Conservation (phyloP, 495 filamentous ascomycete species). For the Tuber aestivum region DNA sequence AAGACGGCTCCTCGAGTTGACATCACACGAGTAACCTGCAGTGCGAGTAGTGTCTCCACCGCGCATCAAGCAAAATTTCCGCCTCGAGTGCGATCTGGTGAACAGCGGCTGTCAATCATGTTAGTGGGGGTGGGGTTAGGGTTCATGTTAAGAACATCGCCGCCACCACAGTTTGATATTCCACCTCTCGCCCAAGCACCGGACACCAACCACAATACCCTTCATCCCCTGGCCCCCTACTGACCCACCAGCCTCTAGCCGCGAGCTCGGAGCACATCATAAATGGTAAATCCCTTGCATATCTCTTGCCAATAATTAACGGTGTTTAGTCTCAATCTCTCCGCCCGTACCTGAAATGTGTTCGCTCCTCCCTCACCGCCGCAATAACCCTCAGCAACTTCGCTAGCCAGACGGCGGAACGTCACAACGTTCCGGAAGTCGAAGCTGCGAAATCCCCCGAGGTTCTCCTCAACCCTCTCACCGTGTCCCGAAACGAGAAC, state of each 20-base stretch:
- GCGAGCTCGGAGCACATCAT: background rate
- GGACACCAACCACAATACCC: background rate
- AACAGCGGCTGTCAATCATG: background rate
- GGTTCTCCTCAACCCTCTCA: slow-evolving; percentile 85
- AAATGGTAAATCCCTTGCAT: slow-evolving; percentile 15
- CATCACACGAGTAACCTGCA: background rate
- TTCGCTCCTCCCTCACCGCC: slow-evolving; percentile 86
- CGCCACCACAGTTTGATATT: background rate
- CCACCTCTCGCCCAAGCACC: background rate
- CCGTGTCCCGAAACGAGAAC: slow-evolving; percentile 86
- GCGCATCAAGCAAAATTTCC: background rate
- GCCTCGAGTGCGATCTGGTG: background rate
- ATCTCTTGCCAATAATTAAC: slow-evolving; percentile 6
- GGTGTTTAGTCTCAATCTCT: slow-evolving; percentile 81
- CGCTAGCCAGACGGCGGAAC: slow-evolving; percentile 88
- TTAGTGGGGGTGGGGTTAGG: background rate
- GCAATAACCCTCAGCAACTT: slow-evolving; percentile 96
- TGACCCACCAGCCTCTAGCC: background rate
- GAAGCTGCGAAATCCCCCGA: slow-evolving; percentile 89
- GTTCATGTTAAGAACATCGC: background rate
- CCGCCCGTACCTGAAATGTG: slow-evolving; percentile 93
- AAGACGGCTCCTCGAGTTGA: background rate
- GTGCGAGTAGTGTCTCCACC: background rate
- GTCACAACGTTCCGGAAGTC: slow-evolving; percentile 96
- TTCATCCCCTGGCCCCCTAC: background rate